Conservation (phyloP, 441 rosid species). For the Gossypium davidsonii region DNA sequence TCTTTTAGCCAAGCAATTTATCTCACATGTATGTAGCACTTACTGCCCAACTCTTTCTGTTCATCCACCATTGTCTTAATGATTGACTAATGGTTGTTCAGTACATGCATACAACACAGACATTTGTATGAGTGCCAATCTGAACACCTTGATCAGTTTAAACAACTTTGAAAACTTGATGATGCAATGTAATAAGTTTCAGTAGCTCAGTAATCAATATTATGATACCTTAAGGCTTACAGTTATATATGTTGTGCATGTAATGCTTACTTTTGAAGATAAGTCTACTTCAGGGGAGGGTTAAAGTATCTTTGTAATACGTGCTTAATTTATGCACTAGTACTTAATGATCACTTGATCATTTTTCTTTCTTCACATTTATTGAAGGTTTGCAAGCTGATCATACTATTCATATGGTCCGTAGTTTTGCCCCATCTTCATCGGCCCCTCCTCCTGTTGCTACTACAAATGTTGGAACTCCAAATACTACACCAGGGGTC, state of each 20-base stretch:
- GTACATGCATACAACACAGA: not conserved
- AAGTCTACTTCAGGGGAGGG: not conserved
- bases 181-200: not conserved
- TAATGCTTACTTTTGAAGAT: not conserved
- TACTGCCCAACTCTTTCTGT: not conserved
- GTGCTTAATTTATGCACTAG: not conserved
- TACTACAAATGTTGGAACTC: not conserved
- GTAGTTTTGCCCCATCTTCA: not conserved
- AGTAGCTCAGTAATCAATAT: not conserved
- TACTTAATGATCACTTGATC: not conserved
- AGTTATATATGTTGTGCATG: not conserved
- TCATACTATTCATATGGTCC: not conserved
- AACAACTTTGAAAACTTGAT: not conserved
- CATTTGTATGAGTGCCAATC: not conserved
- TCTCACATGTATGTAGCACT: not conserved
- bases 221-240: not conserved
- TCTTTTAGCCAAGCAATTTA: slow-evolving; percentile 1
- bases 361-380: not conserved
- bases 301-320: not conserved
- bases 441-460: not conserved
- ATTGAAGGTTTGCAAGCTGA: slow-evolving; percentile 7
- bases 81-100: not conserved
- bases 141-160: not conserved
- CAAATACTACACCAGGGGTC: not conserved
- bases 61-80: not conserved